Conservation (phyloP, 345 rosid species). For the Eucalyptus lansdowneana region DNA sequence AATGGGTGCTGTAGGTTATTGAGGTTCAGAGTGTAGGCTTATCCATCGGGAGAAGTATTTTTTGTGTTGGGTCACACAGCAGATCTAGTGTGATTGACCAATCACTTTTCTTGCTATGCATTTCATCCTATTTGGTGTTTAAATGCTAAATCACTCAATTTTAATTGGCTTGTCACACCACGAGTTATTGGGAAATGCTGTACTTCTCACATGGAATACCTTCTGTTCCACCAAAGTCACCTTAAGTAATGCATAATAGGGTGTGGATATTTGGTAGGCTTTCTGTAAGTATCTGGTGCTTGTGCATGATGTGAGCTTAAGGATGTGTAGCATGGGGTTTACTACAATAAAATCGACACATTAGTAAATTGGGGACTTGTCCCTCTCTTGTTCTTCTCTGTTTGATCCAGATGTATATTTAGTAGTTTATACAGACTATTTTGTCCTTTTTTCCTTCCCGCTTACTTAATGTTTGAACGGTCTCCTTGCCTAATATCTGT, state of each 20-base stretch:
- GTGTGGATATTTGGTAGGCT: background rate
- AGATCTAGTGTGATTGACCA: background rate
- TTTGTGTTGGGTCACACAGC: background rate
- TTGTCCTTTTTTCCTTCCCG: background rate
- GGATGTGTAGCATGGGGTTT: background rate
- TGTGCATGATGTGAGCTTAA: background rate
- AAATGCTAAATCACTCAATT: background rate
- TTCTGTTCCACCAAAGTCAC: background rate
- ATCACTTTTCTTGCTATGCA: background rate
- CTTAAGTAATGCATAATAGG: background rate
- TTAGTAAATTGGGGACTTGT: background rate
- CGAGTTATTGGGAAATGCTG: background rate
- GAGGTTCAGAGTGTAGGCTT: background rate
- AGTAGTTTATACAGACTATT: background rate
- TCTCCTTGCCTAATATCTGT: background rate
- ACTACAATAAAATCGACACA: background rate
- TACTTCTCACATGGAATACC: background rate
- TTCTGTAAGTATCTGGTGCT: background rate
- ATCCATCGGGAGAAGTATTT: background rate
- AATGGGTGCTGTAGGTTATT: background rate
- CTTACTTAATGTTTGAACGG: background rate
- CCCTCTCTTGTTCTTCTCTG: background rate
- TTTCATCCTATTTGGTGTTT: background rate
- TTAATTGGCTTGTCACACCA: background rate
- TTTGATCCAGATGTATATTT: background rate